These are phyloP conservation scores for Aspergillus sp. DNA, from an alignment of 2,329 filamentous ascomycete genomes.

Conservation along the genomic window DNA sequence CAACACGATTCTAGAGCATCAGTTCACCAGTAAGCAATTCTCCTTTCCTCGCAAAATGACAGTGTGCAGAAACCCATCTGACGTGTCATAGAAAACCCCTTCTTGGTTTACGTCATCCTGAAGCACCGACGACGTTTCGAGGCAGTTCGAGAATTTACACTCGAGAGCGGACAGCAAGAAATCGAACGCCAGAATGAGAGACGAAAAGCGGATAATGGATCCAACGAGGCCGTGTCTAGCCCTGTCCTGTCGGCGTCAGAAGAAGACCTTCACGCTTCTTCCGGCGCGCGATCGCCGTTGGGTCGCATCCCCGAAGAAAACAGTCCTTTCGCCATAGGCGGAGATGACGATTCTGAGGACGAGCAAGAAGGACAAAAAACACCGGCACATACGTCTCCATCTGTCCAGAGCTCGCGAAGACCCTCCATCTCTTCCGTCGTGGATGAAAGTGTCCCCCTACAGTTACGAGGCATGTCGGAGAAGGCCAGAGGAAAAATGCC, in stretches of 20 bases:
- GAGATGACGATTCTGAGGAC: constrained; percentile 67
- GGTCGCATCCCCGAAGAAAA: constrained; percentile 75
- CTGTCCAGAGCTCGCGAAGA: constrained; percentile 56
- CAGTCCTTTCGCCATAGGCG: constrained; percentile 82
- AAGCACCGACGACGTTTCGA: constrained; percentile 82
- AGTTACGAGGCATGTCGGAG: constrained; percentile 90
- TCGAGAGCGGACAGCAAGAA: constrained; percentile 89
- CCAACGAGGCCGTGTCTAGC: constrained; percentile 38
- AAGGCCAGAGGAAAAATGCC: constrained; percentile 97
- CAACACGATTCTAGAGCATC: constrained; percentile 85
- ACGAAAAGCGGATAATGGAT: constrained; percentile 60
- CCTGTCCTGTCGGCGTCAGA: constrained; percentile 41
- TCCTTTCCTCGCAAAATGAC: not conserved
- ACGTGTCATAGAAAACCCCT: constrained; percentile 65
- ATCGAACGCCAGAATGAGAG: constrained; percentile 75
- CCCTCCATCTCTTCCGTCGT: constrained; percentile 67
- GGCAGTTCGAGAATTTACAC: constrained; percentile 78
- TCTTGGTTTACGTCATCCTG: constrained; percentile 76
- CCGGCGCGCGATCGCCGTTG: constrained; percentile 59
- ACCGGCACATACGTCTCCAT: constrained; percentile 57
- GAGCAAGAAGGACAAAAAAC: constrained; percentile 62
- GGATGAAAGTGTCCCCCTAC: constrained; percentile 78
- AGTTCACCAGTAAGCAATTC: constrained; percentile 67
- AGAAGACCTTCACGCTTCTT: constrained; percentile 36
- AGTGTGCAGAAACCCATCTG: constrained; percentile 16